These are phyloP conservation scores for Licmophora abbreviata DNA, from an alignment of 108 stramenopile genomes.

Conservation along the genomic window DNA sequence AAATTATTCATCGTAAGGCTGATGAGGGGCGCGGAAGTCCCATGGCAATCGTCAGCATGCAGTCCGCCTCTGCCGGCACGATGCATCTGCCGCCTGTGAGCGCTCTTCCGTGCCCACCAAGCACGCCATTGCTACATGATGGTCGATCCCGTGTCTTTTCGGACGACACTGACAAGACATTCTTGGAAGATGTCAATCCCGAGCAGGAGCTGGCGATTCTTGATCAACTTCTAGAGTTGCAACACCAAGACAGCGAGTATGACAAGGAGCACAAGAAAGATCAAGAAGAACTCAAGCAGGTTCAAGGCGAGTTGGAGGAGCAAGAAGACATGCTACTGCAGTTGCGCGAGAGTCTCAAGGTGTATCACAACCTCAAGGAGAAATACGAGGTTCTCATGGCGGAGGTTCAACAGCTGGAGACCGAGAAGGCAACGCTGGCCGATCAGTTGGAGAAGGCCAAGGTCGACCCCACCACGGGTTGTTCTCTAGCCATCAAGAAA, in stretches of 20 bases:
- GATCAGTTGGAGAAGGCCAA: slow-evolving; percentile 55
- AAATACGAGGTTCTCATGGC: slow-evolving; percentile 74
- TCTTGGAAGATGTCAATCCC: slow-evolving; percentile 61
- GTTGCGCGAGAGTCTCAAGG: slow-evolving; percentile 63
- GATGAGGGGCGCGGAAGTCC: slow-evolving; percentile 13
- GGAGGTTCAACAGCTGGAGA: slow-evolving; percentile 65
- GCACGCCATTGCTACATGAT: neutral
- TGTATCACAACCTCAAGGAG: slow-evolving; percentile 71
- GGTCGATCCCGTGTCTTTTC: no score
- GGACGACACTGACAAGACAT: slow-evolving; percentile 19
- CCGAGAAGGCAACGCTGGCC: slow-evolving; percentile 61
- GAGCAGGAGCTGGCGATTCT: slow-evolving; percentile 83
- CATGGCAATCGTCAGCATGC: neutral
- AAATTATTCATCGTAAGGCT: slow-evolving; percentile 31
- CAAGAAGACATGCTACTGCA: slow-evolving; percentile 64
- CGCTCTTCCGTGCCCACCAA: no score
- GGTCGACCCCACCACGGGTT: slow-evolving; percentile 64
- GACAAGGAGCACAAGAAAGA: slow-evolving; percentile 37
- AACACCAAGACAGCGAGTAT: slow-evolving; percentile 72
- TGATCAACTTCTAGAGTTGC: slow-evolving; percentile 72
- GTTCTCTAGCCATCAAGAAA: slow-evolving; percentile 59
- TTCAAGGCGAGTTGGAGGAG: slow-evolving; percentile 67
- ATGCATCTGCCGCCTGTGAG: no score
- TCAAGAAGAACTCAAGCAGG: slow-evolving; percentile 49
- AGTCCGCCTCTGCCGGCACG: no score